These are phyloP conservation scores for Alternaria brassicicola DNA, from an alignment of 2,329 filamentous ascomycete species.

Conservation along the genomic window DNA sequence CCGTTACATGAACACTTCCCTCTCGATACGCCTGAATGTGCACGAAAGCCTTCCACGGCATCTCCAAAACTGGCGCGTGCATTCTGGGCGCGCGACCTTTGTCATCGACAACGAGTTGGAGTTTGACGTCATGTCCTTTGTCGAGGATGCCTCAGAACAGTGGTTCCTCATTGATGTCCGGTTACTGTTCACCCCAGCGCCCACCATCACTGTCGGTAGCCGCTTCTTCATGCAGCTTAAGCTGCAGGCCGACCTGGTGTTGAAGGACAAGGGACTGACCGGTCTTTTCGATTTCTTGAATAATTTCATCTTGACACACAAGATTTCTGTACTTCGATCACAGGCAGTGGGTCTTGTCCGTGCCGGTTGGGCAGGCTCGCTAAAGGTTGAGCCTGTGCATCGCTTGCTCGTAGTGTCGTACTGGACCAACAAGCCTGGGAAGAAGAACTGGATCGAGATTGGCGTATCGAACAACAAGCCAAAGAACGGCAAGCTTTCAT, in stretches of 20 bases:
- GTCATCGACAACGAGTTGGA: slow-evolving; percentile 84
- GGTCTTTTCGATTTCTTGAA: slow-evolving; percentile 89
- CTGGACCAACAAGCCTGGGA: slow-evolving; percentile 73
- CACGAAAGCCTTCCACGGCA: slow-evolving; percentile 81
- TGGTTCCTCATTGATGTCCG: slow-evolving; percentile 95
- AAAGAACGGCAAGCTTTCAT: slow-evolving; percentile 43
- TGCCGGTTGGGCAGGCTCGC: slow-evolving; percentile 75
- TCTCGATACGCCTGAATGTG: slow-evolving; percentile 82
- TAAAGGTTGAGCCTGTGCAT: slow-evolving; percentile 80
- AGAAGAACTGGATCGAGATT: slow-evolving; percentile 90
- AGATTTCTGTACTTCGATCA: slow-evolving; percentile 79
- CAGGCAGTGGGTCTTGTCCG: slow-evolving; percentile 75
- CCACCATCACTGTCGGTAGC: slow-evolving; percentile 63
- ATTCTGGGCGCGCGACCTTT: slow-evolving; percentile 89
- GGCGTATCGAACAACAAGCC: slow-evolving; percentile 72
- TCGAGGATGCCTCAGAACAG: slow-evolving; percentile 80
- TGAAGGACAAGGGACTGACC: slow-evolving; percentile 71
- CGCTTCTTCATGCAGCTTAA: slow-evolving; percentile 71
- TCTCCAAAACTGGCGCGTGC: slow-evolving; percentile 78
- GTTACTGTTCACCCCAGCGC: slow-evolving; percentile 76
- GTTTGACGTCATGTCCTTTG: slow-evolving; percentile 86
- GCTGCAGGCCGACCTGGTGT: slow-evolving; percentile 70
- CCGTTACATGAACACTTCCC: slow-evolving; percentile 79
- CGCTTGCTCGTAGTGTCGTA: slow-evolving; percentile 88
- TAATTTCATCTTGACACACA: slow-evolving; percentile 86